Conservation (phyloP, 805 yeast genomes). For the Starmerella asiatica region DNA sequence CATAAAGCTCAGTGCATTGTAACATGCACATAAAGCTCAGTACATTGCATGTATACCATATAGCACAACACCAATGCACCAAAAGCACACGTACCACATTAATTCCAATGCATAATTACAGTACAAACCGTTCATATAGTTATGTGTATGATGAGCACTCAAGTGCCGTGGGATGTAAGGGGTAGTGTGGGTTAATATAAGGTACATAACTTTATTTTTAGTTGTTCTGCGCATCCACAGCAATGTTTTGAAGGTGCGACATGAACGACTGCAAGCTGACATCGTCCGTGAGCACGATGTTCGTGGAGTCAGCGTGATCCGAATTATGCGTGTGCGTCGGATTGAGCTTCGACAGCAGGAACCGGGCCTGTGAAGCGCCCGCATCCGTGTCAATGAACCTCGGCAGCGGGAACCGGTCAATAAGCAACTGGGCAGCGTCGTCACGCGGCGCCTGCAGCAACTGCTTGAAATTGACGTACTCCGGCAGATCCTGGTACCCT, state of each 20-base stretch:
- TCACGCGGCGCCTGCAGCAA: constrained; percentile 77
- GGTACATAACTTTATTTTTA: not conserved
- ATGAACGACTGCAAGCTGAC: constrained; percentile 89
- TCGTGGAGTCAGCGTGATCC: constrained; percentile 33
- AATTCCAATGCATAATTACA: too few species aligned
- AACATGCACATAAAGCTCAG: too few species aligned
- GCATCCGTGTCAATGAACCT: constrained; percentile 95
- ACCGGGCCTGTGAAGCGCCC: constrained; percentile 97
- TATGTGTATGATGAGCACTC: too few species aligned
- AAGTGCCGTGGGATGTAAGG: too few species aligned
- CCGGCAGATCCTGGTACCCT: constrained; percentile 84
- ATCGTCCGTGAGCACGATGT: constrained; percentile 89
- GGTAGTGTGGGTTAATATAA: too few species aligned
- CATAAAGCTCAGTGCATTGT: too few species aligned
- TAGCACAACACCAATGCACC: too few species aligned
- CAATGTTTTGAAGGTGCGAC: constrained; percentile 84
- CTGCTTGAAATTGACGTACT: constrained; percentile 74
- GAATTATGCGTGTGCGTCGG: constrained; percentile 78
- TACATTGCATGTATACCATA: too few species aligned
- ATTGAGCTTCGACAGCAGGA: constrained; percentile 84
- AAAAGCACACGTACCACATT: too few species aligned
- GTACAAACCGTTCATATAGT: too few species aligned
- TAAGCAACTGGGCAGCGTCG: constrained; percentile 83
- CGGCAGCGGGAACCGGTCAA: constrained; percentile 94
- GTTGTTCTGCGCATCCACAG: constrained; percentile 35